These are phyloP conservation scores for Carnegiea gigantea DNA, from an alignment of 179 eudicot genomes.

Conservation along the genomic window DNA sequence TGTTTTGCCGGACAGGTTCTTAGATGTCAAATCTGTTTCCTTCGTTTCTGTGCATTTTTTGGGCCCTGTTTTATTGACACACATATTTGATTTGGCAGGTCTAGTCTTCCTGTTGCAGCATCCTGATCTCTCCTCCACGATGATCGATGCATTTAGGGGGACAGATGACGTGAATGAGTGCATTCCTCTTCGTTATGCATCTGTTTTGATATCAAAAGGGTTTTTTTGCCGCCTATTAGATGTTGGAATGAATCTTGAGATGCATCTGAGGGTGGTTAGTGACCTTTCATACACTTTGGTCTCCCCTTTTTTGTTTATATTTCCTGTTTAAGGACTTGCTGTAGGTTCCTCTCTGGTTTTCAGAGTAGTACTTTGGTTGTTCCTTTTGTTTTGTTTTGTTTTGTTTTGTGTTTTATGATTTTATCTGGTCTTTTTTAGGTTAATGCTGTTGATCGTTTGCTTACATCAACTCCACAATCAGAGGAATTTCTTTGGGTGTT, in stretches of 20 bases:
- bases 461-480: conserved; percentile 50
- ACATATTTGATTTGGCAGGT: conserved; percentile 52
- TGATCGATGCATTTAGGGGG: conserved; percentile 72
- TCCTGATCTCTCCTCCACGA: conserved; percentile 70
- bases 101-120: conserved; percentile 78
- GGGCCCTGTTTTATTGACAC: conserved; percentile 21
- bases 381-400: not conserved
- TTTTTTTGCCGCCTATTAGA: conserved; percentile 69
- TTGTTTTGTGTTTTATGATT: not conserved
- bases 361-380: not conserved
- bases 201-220: conserved; percentile 72
- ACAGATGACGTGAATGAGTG: conserved; percentile 48
- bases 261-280: conserved; percentile 92
- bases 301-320: not conserved
- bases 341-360: conserved; percentile 12
- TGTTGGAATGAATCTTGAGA: conserved; percentile 70
- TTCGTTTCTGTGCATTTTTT: not conserved
- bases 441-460: conserved; percentile 72
- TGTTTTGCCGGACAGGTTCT: conserved; percentile 90
- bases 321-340: conserved; percentile 10
- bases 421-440: conserved; percentile 46
- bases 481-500: conserved; percentile 85
- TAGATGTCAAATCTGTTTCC: conserved; percentile 13
- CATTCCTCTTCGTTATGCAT: conserved; percentile 80
- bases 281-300: not conserved